phyloP scores from a whole-genome alignment of 306 rosid species.

The Vigna hirtella region DNA sequence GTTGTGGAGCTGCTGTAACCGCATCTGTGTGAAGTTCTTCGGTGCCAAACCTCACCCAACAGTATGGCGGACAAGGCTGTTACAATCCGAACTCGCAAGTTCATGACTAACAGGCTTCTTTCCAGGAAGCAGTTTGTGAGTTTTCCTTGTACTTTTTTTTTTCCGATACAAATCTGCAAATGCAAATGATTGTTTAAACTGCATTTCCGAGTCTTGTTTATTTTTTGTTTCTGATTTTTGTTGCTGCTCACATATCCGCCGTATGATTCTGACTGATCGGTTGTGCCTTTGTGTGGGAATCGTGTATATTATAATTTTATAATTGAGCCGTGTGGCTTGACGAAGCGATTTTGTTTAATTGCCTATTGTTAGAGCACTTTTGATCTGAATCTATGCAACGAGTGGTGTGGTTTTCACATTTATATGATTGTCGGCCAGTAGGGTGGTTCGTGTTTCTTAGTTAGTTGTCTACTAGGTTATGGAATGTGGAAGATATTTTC shows the following conservation, averaged over 20 bases:
- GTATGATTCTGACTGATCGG: background rate
- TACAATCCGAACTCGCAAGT: constrained; percentile 85
- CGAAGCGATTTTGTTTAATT: background rate
- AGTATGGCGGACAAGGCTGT: constrained; percentile 93
- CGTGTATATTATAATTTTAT: too few species aligned
- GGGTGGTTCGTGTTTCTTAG: background rate
- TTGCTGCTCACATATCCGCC: too few species aligned
- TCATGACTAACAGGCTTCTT: constrained; percentile 93
- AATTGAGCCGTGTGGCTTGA: background rate
- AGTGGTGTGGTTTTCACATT: background rate
- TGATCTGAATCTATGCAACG: background rate
- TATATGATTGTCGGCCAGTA: background rate
- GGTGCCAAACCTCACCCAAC: constrained; percentile 2
- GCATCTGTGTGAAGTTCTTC: background rate
- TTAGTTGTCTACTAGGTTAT: background rate
- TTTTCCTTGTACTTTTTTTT: background rate
- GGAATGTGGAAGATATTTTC: background rate
- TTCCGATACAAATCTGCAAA: background rate
- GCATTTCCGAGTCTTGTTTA: background rate
- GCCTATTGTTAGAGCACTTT: background rate
- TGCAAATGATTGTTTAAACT: background rate
- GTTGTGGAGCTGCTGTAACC: constrained; percentile 32
- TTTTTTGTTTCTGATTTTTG: background rate
- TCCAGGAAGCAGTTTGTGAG: constrained; percentile 93
- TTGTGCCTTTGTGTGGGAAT: too few species aligned